Evolutionary conservation across 2,329 filamentous ascomycete genomes (phyloP).

Genomic region (Cladosporium sp.): DNA sequence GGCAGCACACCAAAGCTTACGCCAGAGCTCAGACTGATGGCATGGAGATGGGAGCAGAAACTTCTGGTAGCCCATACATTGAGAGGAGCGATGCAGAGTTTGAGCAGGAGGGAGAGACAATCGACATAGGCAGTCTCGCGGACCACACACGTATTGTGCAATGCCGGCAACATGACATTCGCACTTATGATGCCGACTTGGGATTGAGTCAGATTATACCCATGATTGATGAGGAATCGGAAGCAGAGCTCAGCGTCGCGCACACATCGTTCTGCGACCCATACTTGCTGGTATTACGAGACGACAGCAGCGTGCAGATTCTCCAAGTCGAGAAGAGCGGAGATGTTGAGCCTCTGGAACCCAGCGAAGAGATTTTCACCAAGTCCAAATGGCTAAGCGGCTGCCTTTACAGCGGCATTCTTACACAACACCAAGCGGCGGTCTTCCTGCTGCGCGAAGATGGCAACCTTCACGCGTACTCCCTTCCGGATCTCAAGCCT

Average conservation of each 20-base stretch:
- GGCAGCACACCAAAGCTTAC: constrained; percentile 25
- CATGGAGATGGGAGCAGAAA: constrained; percentile 15
- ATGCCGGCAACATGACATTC: constrained; percentile 78
- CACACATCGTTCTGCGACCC: constrained; percentile 83
- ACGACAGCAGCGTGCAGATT: constrained; percentile 76
- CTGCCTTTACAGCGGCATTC: constrained; percentile 71
- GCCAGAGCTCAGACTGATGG: constrained; percentile 13
- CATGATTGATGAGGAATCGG: constrained; percentile 86
- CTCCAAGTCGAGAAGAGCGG: constrained; percentile 75
- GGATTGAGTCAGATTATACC: constrained; percentile 87
- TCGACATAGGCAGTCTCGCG: constrained; percentile 82
- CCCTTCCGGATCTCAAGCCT: constrained; percentile 68
- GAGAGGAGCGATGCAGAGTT: constrained; percentile 80
- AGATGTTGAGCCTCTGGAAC: constrained; percentile 55
- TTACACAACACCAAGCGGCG: constrained; percentile 52
- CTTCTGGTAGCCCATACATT: constrained; percentile 15
- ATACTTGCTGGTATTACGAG: constrained; percentile 76
- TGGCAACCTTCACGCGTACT: constrained; percentile 71
- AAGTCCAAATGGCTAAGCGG: constrained; percentile 75
- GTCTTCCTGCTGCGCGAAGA: constrained; percentile 73
- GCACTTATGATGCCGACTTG: constrained; percentile 90
- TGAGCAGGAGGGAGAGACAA: constrained; percentile 80
- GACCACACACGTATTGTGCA: constrained; percentile 79
- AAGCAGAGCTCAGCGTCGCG: constrained; percentile 71
- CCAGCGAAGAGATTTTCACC: constrained; percentile 58